Evolutionary conservation across 2,329 filamentous ascomycete genomes (phyloP).

Genomic region (Pseudocercospora ulei): DNA sequence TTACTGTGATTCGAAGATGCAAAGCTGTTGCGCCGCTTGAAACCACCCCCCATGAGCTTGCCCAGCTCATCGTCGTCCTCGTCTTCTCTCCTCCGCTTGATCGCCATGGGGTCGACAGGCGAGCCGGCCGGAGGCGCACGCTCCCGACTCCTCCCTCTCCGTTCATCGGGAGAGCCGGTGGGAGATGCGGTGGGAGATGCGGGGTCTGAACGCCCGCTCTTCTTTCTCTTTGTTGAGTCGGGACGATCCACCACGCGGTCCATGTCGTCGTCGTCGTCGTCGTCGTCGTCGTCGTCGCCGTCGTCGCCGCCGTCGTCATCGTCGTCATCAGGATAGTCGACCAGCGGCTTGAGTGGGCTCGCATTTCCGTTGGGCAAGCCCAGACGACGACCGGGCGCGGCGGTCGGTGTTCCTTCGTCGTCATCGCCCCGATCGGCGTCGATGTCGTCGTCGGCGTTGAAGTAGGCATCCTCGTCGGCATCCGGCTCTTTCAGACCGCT

Average conservation of each 20-base stretch:
- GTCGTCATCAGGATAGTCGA: constrained; percentile 89
- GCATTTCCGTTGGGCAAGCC: constrained; percentile 50
- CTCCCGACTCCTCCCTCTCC: constrained; percentile 19
- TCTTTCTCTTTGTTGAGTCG: constrained; percentile 33
- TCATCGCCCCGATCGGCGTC: constrained; percentile 51
- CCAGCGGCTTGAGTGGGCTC: constrained; percentile 61
- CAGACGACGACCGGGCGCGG: constrained; percentile 15
- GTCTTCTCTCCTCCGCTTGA: constrained; percentile 84
- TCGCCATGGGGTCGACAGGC: constrained; percentile 43
- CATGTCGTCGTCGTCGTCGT: constrained; percentile 48
- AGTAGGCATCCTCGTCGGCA: constrained; percentile 82
- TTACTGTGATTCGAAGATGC: constrained; percentile 23
- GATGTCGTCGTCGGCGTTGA: constrained; percentile 78
- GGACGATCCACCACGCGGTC: constrained; percentile 46
- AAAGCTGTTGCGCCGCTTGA: constrained; percentile 39
- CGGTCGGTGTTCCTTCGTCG: constrained; percentile 30
- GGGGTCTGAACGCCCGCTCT: constrained; percentile 28
- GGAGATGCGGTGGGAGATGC: constrained; percentile 22
- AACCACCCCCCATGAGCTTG: constrained; percentile 53
- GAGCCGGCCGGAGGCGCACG: constrained; percentile 28
- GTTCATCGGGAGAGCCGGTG: constrained; percentile 21
- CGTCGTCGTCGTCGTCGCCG: no score
- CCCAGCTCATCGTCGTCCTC: constrained; percentile 76
- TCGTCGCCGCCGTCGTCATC: constrained; percentile 54
- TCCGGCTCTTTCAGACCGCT: constrained; percentile 73